These are phyloP conservation scores for Fusarium acutatum DNA, from an alignment of 2,329 filamentous ascomycete species.

Conservation along the genomic window DNA sequence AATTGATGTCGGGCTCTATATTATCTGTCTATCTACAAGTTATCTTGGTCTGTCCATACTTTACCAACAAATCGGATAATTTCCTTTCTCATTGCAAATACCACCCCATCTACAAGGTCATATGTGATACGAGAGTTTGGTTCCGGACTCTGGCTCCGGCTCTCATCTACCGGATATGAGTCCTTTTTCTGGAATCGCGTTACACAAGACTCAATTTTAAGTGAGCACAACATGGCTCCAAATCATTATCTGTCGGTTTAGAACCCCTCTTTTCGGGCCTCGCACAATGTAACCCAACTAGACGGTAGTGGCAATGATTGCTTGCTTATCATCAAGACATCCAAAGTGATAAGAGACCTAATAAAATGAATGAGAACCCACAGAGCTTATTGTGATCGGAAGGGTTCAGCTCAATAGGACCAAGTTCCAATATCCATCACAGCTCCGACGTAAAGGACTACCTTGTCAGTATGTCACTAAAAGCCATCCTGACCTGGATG, in stretches of 20 bases:
- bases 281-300: neutral
- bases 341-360: neutral
- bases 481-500: neutral
- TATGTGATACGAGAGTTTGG: neutral
- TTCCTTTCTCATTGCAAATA: accelerated
- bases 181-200: neutral
- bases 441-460: neutral
- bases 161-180: neutral
- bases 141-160: neutral
- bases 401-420: accelerated
- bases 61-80: neutral
- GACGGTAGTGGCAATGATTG: neutral
- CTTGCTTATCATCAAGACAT: neutral
- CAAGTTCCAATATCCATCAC: neutral
- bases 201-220: neutral
- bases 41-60: neutral
- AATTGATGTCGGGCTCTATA: neutral
- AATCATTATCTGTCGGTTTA: neutral
- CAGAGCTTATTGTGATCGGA: accelerated
- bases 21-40: neutral
- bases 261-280: neutral
- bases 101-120: neutral
- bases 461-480: neutral
- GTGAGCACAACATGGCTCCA: neutral
- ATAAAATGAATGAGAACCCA: neutral